Base-by-base conservation (phyloP, 2,329 filamentous ascomycete genomes). In the Hypoxylon sp. region DNA sequence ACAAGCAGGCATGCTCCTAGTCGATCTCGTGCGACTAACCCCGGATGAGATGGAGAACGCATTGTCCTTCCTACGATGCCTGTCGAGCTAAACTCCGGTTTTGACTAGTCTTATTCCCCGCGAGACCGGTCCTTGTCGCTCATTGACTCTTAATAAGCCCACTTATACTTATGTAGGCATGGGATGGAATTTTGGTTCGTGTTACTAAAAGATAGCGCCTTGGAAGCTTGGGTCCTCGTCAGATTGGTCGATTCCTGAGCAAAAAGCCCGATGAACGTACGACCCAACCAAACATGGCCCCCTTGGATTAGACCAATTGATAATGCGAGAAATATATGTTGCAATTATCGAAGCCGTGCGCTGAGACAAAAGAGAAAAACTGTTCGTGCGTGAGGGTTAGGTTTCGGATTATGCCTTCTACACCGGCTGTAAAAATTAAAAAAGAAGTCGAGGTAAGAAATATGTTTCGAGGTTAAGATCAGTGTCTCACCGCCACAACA, bases 181-280 rank as follows among this genome's bases (percentile, higher is more conserved):
- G 41, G 45, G 45, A 9, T 38, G 34, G 11, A 46, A 21, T 45
- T 58, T 56, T 52, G 23, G 43, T 45, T 32, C 41, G 49, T 46
- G 30, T 65, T 58, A 36, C 38, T 48, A 48, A 23, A n/a, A 57
- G 46, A 59, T 36, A 43, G 38, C 49, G 48, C 23, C 30, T 52
- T 55, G 19, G 25, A 21, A 57, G 34, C 48, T 43, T 38, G 32
- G 62, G 58, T 62, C 65, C 61, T 68, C 34, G 43, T 65, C 50
- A 50, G 61, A 65, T 66, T 59, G 38, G 38, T 58, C 67, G 67
- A 69, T 69, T 63, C 11, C 41, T 32, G 32, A 67, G 52, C 67
- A 43, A 67, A 64, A 69, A 60, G 63, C 67, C 63, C 67, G 67
- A 69, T 69, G 60, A 9, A 50, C 51, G 63, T 67, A 60, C 48